Percentiles rank a stretch among this genome's conserved stretches.
These are phyloP conservation scores for Gossypium bickii DNA, from an alignment of 345 rosid species.

Conservation along the genomic window DNA sequence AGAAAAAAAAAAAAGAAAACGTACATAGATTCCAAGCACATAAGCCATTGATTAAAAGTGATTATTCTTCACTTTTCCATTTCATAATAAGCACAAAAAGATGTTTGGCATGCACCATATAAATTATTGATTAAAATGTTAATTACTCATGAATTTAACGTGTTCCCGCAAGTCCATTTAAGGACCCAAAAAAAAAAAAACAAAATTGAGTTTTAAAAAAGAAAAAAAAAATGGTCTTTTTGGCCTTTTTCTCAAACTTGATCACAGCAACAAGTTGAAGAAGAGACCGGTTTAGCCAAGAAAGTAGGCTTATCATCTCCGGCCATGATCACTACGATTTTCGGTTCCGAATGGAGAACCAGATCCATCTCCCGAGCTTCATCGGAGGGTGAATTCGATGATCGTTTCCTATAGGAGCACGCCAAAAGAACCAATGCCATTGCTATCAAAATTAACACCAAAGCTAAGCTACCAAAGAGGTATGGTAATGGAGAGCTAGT, in stretches of 20 bases:
- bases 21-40: background rate
- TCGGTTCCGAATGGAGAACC: slow-evolving; percentile 30
- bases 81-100: background rate
- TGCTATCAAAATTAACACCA: slow-evolving; percentile 32
- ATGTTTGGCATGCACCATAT: background rate
- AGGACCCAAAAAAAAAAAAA: background rate
- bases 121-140: background rate
- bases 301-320: slow-evolving; percentile 48
- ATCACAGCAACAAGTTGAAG: slow-evolving; percentile 23
- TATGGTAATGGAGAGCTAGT: slow-evolving; percentile 39
- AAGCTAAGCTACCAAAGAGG: slow-evolving; percentile 38
- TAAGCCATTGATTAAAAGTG: background rate
- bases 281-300: slow-evolving; percentile 39
- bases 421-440: slow-evolving; percentile 31
- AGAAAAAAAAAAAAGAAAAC: background rate
- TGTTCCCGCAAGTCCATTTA: background rate
- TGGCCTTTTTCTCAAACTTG: slow-evolving; percentile 8
- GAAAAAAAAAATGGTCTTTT: background rate
- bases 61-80: background rate
- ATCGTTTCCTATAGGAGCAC: slow-evolving; percentile 30
- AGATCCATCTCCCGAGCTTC: background rate
- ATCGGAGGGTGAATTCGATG: slow-evolving; percentile 10
- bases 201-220: background rate
- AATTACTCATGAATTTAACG: background rate
- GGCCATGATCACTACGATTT: slow-evolving; percentile 51